Evolutionary conservation across 495 filamentous ascomycete genomes (phyloP).

Genomic region (Neohortaea acidophila): DNA sequence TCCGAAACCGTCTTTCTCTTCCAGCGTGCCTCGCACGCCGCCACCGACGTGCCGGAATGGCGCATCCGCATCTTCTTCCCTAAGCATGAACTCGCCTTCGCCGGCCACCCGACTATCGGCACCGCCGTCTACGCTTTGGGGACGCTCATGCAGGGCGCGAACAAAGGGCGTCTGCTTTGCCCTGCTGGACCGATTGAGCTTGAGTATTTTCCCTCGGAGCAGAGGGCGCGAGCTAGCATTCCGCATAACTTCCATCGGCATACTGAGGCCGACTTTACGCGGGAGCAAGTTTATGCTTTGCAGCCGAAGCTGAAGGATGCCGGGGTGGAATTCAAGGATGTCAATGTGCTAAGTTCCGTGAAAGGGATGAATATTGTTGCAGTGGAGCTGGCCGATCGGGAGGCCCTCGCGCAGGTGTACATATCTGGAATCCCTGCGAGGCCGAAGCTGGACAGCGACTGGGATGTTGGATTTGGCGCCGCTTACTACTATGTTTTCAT

Average conservation of each 20-base stretch:
- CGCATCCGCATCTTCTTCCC: conserved; percentile 55
- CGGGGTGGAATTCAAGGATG: conserved; percentile 1
- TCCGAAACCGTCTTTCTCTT: conserved; percentile 74
- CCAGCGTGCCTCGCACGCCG: conserved; percentile 16
- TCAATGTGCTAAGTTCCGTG: conserved; percentile 42
- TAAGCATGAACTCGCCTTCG: conserved; percentile 48
- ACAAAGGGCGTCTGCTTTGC: conserved; percentile 26
- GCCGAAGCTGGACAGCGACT: conserved; percentile 39
- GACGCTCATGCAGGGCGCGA: conserved; percentile 5
- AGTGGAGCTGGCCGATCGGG: conserved; percentile 34
- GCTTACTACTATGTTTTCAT: conserved; percentile 40
- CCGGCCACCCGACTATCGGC: conserved; percentile 67
- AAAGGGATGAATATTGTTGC: conserved; percentile 54
- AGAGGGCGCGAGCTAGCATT: conserved; percentile 38
- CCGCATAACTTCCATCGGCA: conserved; percentile 56
- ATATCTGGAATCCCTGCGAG: conserved; percentile 7
- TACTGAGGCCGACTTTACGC: conserved; percentile 18
- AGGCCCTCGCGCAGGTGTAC: conserved; percentile 28
- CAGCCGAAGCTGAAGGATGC: conserved; percentile 21
- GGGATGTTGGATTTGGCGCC: conserved; percentile 37
- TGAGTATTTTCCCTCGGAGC: conserved; percentile 26
- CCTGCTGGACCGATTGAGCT: conserved; percentile 49
- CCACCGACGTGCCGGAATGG: conserved; percentile 16
- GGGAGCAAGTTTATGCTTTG: conserved; percentile 10
- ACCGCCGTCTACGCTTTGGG: conserved; percentile 37